Evolutionary conservation across 108 stramenopile genomes (phyloP), one percentile per base, ranked within the genome.

Genomic region (Cyclostephanos tholiformis): DNA sequence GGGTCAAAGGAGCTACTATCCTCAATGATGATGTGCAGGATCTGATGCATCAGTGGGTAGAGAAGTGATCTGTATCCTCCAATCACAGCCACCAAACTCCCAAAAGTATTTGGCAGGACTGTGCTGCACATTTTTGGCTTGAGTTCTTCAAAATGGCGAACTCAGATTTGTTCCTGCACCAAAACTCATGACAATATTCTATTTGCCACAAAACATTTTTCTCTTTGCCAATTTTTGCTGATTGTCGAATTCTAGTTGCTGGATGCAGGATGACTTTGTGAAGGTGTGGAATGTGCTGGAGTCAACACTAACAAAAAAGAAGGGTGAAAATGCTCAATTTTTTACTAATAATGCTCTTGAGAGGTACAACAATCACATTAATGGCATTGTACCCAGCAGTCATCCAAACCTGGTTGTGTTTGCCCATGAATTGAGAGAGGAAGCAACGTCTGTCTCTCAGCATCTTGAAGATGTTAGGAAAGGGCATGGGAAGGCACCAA

Each of bases 401-500:
- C 52, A 53, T 53, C 52, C 52, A 53, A 53, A 53, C 20, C 25
- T 53, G 52, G 52, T 53, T 53, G 52, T 53, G 52, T 53, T 53
- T 53, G 52, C 52, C 25, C 23, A 25, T 25, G 23, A 5, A 25
- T 53, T 53, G 52, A 22, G 23, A 53, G 52, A 53, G 4, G 50
- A 51, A n/a, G n/a, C n/a, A n/a, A n/a, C n/a, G n/a, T n/a, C n/a
- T n/a, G n/a, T n/a, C n/a, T n/a, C n/a, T n/a, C n/a, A n/a, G n/a
- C n/a, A n/a, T n/a, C n/a, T n/a, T n/a, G n/a, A n/a, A n/a, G n/a
- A n/a, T n/a, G n/a, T n/a, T n/a, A n/a, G n/a, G n/a, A n/a, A n/a
- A n/a, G n/a, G n/a, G n/a, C n/a, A n/a, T n/a, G n/a, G n/a, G n/a
- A n/a, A n/a, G n/a, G n/a, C n/a, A n/a, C n/a, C n/a, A n/a, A n/a